Conservation (phyloP, 2,329 filamentous ascomycete genomes). For the Sordariomycetes sp. region DNA sequence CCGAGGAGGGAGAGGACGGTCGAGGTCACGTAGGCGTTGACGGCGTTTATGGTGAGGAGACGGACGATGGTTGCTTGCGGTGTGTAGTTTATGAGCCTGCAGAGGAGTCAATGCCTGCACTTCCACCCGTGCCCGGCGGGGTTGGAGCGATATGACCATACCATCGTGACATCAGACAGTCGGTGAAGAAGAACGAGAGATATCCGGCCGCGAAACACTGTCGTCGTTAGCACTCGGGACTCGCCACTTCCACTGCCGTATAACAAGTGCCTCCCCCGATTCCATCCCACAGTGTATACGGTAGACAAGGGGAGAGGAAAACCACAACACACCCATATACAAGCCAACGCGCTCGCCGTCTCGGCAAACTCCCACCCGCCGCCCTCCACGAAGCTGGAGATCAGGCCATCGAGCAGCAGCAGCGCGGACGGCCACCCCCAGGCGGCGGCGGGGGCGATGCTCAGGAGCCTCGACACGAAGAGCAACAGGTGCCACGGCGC, state of each 20-base stretch:
- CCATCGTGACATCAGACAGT: conserved; percentile 79
- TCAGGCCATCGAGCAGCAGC: conserved; percentile 55
- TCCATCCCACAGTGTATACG: neutral
- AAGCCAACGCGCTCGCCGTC: conserved; percentile 60
- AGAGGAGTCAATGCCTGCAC: neutral
- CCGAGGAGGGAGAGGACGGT: conserved; percentile 61
- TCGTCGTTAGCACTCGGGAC: neutral
- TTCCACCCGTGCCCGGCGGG: neutral
- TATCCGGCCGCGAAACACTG: conserved; percentile 70
- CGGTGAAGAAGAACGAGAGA: conserved; percentile 73
- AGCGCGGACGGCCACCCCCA: conserved; percentile 62
- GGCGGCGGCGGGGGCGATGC: conserved; percentile 58
- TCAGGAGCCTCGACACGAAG: conserved; percentile 61
- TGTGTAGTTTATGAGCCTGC: conserved; percentile 76
- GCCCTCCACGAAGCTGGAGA: conserved; percentile 21
- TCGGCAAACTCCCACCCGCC: conserved; percentile 24
- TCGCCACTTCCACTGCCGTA: neutral
- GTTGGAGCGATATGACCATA: conserved; percentile 23
- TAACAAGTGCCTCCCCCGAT: neutral
- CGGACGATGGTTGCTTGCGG: conserved; percentile 72
- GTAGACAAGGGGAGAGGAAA: neutral
- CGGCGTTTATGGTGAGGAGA: conserved; percentile 61
- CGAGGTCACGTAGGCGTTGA: conserved; percentile 67
- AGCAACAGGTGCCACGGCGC: conserved; percentile 63
- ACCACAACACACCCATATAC: conserved; percentile 54